These are phyloP conservation scores for Friedmanniomyces simplex DNA, from an alignment of 495 filamentous ascomycete genomes.

Conservation along the genomic window DNA sequence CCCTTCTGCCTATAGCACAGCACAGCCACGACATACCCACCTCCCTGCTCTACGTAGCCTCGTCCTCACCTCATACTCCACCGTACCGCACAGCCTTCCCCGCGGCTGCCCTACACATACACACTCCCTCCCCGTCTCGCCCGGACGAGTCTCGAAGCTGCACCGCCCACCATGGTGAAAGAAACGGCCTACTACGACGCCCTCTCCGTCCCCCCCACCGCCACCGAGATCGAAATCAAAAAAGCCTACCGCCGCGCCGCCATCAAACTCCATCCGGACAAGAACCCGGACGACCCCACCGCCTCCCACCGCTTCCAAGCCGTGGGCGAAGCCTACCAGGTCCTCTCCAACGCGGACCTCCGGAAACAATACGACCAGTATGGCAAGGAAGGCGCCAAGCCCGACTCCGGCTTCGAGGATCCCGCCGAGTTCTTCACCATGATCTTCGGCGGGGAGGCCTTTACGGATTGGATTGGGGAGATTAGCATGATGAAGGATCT, in stretches of 20 bases:
- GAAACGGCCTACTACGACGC: conserved; percentile 60
- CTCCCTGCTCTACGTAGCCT: too few relatives aligned
- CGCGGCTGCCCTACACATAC: too few relatives aligned
- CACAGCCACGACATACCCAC: too few relatives aligned
- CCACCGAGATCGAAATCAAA: conserved; percentile 94
- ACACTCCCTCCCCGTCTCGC: too few relatives aligned
- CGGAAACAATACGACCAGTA: conserved; percentile 89
- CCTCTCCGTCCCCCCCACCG: conserved; percentile 76
- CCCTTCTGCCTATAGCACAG: too few relatives aligned
- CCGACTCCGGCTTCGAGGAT: conserved; percentile 84
- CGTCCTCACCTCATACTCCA: too few relatives aligned
- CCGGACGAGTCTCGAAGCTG: too few relatives aligned
- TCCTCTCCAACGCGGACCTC: conserved; percentile 76
- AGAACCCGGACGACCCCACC: conserved; percentile 95
- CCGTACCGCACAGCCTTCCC: too few relatives aligned
- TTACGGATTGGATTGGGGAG: conserved; percentile 51
- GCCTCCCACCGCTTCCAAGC: conserved; percentile 88
- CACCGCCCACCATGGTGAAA: conserved; percentile 27
- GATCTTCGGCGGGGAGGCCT: conserved; percentile 96
- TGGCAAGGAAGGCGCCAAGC: conserved; percentile 86
- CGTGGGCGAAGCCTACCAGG: conserved; percentile 93
- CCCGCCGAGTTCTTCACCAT: conserved; percentile 96
- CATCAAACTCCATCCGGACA: conserved; percentile 78
- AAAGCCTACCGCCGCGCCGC: conserved; percentile 98
- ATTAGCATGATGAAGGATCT: conserved; percentile 38